phyloP scores from a whole-genome alignment of 1,284 basidiomycete genomes.

The Sporisorium iseilematis-ciliati region DNA sequence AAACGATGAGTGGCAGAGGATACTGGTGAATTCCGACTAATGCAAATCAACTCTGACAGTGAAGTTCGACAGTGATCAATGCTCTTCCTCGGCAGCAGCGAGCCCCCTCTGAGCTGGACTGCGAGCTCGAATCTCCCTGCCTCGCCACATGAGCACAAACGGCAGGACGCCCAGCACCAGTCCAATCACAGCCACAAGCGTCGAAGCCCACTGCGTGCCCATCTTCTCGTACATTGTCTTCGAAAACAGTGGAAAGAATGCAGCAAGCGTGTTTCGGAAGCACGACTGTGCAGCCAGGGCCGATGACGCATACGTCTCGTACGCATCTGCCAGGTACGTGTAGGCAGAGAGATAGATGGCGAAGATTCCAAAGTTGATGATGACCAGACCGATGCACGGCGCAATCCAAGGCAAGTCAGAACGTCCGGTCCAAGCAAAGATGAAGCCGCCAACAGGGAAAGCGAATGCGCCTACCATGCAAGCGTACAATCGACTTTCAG shows the following conservation, averaged over 20 bases:
- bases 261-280: constrained; percentile 45
- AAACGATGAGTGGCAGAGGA: too few relatives aligned
- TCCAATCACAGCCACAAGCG: constrained; percentile 56
- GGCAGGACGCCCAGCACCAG: constrained; percentile 53
- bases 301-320: constrained; percentile 64
- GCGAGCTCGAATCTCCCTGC: constrained; percentile 42
- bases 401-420: constrained; percentile 20
- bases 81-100: constrained; percentile 11
- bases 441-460: constrained; percentile 41
- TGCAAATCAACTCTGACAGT: background rate
- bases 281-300: constrained; percentile 51
- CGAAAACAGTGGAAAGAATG: constrained; percentile 42
- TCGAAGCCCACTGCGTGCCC: constrained; percentile 51
- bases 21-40: background rate
- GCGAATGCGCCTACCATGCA: constrained; percentile 39
- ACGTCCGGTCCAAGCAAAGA: constrained; percentile 45
- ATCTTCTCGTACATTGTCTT: constrained; percentile 50
- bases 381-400: constrained; percentile 39
- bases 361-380: constrained; percentile 38
- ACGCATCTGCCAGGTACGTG: constrained; percentile 45
- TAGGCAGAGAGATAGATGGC: constrained; percentile 44
- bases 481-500: constrained; percentile 72
- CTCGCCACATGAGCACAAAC: constrained; percentile 57
- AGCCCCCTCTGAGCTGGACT: constrained; percentile 42
- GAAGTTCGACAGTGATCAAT: background rate